phyloP scores from a whole-genome alignment of 1,284 basidiomycete species.

The Vanrija sp. region DNA sequence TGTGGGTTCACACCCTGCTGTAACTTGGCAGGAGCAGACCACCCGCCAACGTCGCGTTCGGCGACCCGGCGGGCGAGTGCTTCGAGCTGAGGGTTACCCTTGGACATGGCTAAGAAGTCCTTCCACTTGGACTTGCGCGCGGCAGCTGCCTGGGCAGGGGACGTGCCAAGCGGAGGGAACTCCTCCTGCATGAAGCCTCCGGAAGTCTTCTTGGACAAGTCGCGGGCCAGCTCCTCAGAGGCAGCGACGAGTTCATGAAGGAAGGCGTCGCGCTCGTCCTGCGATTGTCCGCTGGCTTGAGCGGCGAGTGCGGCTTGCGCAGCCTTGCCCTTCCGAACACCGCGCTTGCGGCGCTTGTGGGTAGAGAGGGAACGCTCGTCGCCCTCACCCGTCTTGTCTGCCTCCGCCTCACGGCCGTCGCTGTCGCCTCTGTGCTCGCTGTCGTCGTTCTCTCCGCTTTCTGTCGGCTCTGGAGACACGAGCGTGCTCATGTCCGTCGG shows the following conservation, averaged over 20 bases:
- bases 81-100: slow-evolving; percentile 46
- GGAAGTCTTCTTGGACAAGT: slow-evolving; percentile 54
- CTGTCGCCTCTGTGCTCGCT: slow-evolving; percentile 7
- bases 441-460: slow-evolving; percentile 12
- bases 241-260: slow-evolving; percentile 69
- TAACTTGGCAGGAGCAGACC: slow-evolving; percentile 46
- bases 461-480: slow-evolving; percentile 30
- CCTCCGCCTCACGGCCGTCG: slow-evolving; percentile 2
- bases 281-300: slow-evolving; percentile 19
- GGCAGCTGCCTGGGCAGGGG: slow-evolving; percentile 34
- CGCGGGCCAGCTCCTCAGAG: slow-evolving; percentile 74
- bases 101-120: slow-evolving; percentile 41
- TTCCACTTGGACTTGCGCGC: slow-evolving; percentile 47
- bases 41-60: slow-evolving; percentile 40
- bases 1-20: slow-evolving; percentile 26
- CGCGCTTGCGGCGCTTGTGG: slow-evolving; percentile 47
- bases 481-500: slow-evolving; percentile 29
- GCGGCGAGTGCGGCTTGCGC: slow-evolving; percentile 44
- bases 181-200: slow-evolving; percentile 25
- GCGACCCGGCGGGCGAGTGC: slow-evolving; percentile 42
- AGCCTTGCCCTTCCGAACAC: slow-evolving; percentile 49
- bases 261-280: slow-evolving; percentile 42
- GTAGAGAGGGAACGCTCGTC: slow-evolving; percentile 37
- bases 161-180: slow-evolving; percentile 46
- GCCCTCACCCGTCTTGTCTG: slow-evolving; percentile 9